Evolutionary conservation across 768 basidiomycete species (phyloP).

Genomic region (Clitopilus passeckerianus): DNA sequence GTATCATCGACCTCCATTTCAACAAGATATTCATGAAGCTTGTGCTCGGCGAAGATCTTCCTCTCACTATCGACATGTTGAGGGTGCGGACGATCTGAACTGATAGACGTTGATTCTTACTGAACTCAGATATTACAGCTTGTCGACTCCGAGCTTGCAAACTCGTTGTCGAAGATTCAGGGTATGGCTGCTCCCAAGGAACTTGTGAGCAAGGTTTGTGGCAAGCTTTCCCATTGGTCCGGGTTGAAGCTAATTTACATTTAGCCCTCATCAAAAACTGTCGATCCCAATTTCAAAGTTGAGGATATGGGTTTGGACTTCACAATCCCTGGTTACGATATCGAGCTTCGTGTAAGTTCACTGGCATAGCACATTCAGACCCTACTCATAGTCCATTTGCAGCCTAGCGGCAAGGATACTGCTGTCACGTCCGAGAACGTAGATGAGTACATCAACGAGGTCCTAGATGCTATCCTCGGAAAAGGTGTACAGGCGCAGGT

Average conservation of each 20-base stretch:
- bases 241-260: not conserved
- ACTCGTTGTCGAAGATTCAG: slow-evolving; percentile 79
- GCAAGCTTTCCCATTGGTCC: not conserved
- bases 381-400: not conserved
- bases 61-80: slow-evolving; percentile 77
- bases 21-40: slow-evolving; percentile 94
- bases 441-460: slow-evolving; percentile 82
- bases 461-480: slow-evolving; percentile 85
- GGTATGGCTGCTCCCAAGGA: slow-evolving; percentile 43
- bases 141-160: slow-evolving; percentile 82
- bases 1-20: slow-evolving; percentile 94
- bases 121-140: slow-evolving; percentile 37
- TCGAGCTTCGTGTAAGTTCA: slow-evolving; percentile 74
- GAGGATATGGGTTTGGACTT: slow-evolving; percentile 94
- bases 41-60: slow-evolving; percentile 82
- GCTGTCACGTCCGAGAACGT: slow-evolving; percentile 85
- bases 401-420: slow-evolving; percentile 79
- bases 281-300: slow-evolving; percentile 46
- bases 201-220: not conserved
- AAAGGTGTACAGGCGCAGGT: slow-evolving; percentile 75
- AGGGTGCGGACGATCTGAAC: slow-evolving; percentile 43
- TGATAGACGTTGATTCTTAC: not conserved
- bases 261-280: not conserved
- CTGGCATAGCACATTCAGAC: not conserved
- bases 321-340: slow-evolving; percentile 92